Conservation (phyloP, 2,329 filamentous ascomycete genomes). For the Pochonia chlamydosporia region DNA sequence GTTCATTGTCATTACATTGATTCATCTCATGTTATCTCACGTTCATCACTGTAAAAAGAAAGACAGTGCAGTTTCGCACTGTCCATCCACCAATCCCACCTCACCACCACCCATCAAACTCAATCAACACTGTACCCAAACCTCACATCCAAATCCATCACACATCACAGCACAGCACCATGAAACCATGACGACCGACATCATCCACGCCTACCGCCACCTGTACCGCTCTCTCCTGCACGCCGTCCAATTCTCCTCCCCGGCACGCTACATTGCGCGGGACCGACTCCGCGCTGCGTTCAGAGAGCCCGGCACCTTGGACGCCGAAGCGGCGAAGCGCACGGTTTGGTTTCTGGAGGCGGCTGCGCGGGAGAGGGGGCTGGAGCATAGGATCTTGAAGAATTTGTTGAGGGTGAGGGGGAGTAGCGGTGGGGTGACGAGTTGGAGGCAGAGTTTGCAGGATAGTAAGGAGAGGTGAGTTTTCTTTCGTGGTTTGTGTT, state of each 20-base stretch:
- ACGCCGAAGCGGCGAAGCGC: conserved; percentile 49
- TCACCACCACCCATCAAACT: too few relatives aligned
- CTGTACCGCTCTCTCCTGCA: conserved; percentile 62
- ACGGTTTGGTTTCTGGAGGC: conserved; percentile 66
- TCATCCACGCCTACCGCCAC: conserved; percentile 63
- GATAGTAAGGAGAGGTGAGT: conserved; percentile 21
- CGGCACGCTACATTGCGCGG: conserved; percentile 57
- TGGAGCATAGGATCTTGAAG: conserved; percentile 69
- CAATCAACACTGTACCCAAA: too few relatives aligned
- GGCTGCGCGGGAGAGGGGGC: conserved; percentile 55
- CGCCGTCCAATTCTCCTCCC: conserved; percentile 66
- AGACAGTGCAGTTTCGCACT: too few relatives aligned
- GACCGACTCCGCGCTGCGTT: conserved; percentile 57
- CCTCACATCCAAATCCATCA: too few relatives aligned
- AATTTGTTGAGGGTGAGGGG: conserved; percentile 48
- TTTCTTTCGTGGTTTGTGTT: neutral
- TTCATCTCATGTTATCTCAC: too few relatives aligned
- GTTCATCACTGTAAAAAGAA: too few relatives aligned
- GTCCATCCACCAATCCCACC: too few relatives aligned
- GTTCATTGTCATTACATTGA: too few relatives aligned
- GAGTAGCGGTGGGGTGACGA: conserved; percentile 9
- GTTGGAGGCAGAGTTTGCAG: conserved; percentile 15
- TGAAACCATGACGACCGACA: conserved; percentile 27
- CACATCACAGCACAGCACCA: too few relatives aligned
- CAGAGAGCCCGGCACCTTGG: conserved; percentile 39